Conservation (phyloP, 768 basidiomycete species). For the Pisolithus microcarpus region DNA sequence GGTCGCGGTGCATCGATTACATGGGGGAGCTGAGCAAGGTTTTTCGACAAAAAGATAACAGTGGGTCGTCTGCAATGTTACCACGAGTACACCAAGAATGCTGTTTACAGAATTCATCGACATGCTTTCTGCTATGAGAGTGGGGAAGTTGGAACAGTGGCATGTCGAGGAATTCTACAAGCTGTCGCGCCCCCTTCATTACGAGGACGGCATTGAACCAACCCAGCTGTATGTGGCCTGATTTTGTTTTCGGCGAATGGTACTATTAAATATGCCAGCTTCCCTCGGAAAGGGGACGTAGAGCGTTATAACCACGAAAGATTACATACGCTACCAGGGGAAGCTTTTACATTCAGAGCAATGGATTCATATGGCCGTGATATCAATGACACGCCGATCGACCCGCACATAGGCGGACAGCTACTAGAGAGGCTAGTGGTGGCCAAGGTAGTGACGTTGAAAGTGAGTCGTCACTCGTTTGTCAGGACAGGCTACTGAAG, state of each 20-base stretch:
- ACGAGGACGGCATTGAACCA: slow-evolving; percentile 75
- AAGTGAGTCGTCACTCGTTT: slow-evolving; percentile 24
- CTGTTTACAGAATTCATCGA: slow-evolving; percentile 66
- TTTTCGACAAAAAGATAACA: slow-evolving; percentile 63
- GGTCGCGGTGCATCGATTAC: slow-evolving; percentile 47
- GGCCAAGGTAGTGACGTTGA: slow-evolving; percentile 40
- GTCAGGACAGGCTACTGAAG: not conserved
- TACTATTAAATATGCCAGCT: slow-evolving; percentile 9
- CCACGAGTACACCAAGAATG: not conserved
- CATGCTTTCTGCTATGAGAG: slow-evolving; percentile 98
- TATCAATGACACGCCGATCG: slow-evolving; percentile 28
- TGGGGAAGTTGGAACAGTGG: slow-evolving; percentile 56
- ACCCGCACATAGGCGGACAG: slow-evolving; percentile 17
- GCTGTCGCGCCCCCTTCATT: slow-evolving; percentile 57
- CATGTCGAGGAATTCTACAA: slow-evolving; percentile 65
- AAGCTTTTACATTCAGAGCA: slow-evolving; percentile 28
- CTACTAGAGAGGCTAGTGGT: slow-evolving; percentile 47
- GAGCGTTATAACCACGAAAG: slow-evolving; percentile 18
- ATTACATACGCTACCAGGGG: slow-evolving; percentile 20
- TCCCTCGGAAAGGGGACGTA: slow-evolving; percentile 22
- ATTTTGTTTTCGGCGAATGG: not conserved
- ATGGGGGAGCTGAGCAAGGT: slow-evolving; percentile 50
- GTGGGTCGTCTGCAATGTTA: slow-evolving; percentile 18
- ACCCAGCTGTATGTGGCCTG: slow-evolving; percentile 70
- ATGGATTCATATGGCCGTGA: slow-evolving; percentile 43